Percentiles rank a stretch among this genome's conserved stretches.
These are phyloP conservation scores for Plasmodium knowlesi DNA, from an alignment of 169 alveolate species.

Conservation along the genomic window DNA sequence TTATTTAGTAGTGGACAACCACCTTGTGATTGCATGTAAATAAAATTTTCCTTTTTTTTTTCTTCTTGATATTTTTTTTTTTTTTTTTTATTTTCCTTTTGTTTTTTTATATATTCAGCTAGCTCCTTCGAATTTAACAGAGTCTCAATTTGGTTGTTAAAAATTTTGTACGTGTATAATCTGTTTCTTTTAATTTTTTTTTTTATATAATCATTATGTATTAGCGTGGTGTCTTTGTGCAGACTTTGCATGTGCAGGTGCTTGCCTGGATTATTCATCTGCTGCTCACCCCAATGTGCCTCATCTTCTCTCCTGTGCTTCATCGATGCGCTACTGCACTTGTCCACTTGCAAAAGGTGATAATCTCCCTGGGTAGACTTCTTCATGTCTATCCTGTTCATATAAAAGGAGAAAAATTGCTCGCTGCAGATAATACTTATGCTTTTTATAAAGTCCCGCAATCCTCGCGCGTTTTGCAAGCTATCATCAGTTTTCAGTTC, in stretches of 20 bases:
- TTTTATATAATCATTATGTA: slow-evolving; percentile 65
- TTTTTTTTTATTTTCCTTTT: slow-evolving; percentile 32
- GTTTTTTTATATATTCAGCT: slow-evolving; percentile 42
- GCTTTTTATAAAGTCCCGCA: slow-evolving; percentile 34
- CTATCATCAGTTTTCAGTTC: neutral
- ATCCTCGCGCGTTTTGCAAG: neutral
- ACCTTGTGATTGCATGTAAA: slow-evolving; percentile 11
- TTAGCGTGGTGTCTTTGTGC: slow-evolving; percentile 23
- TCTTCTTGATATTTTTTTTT: neutral
- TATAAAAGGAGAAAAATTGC: slow-evolving; percentile 31
- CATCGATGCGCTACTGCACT: neutral
- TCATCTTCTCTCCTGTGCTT: neutral
- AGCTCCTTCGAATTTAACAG: slow-evolving; percentile 35
- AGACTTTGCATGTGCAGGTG: neutral
- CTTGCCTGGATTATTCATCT: neutral
- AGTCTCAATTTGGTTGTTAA: slow-evolving; percentile 59
- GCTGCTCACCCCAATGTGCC: neutral
- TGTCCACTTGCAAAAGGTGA: neutral
- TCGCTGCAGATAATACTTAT: slow-evolving; percentile 28
- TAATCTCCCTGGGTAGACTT: neutral
- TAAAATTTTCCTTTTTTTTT: slow-evolving; percentile 36
- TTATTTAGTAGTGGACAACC: slow-evolving; percentile 10
- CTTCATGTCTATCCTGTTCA: slow-evolving; percentile 38
- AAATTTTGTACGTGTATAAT: slow-evolving; percentile 47
- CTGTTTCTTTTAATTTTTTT: slow-evolving; percentile 62